phyloP scores from a whole-genome alignment of 371 early-diverging fungal genomes.

The Blakeslea trispora region DNA sequence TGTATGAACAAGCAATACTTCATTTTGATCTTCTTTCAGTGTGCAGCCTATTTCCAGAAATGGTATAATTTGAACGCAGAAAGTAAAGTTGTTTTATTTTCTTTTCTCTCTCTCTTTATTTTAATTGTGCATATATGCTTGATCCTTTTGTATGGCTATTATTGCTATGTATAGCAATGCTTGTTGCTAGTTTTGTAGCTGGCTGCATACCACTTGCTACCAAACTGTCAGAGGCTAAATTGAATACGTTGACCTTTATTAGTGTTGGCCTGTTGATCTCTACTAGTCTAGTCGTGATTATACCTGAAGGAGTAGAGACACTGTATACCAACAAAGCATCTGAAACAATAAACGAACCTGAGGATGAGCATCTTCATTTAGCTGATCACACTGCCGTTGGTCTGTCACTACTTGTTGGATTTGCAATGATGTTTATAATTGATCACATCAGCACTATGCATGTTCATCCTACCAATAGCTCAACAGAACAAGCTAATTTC shows the following conservation, averaged over 20 bases:
- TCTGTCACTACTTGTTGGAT: constrained; percentile 79
- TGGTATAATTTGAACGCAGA: too few species aligned
- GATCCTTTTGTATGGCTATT: constrained; percentile 72
- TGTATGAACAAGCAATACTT: too few species aligned
- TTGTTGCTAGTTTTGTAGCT: constrained; percentile 83
- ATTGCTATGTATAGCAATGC: constrained; percentile 79
- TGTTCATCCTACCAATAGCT: constrained; percentile 30
- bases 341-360: neutral
- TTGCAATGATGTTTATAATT: constrained; percentile 86
- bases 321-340: constrained; percentile 50
- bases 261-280: constrained; percentile 91
- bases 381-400: constrained; percentile 71
- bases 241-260: constrained; percentile 80
- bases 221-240: constrained; percentile 69
- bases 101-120: neutral
- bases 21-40: too few species aligned
- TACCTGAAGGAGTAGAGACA: constrained; percentile 94
- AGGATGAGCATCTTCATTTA: neutral
- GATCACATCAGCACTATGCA: constrained; percentile 73
- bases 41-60: too few species aligned
- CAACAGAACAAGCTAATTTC: neutral
- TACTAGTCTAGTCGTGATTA: constrained; percentile 85
- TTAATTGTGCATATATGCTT: too few species aligned
- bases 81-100: too few species aligned
- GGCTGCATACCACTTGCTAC: constrained; percentile 87